Evolutionary conservation across 2,329 filamentous ascomycete genomes (phyloP).

Genomic region (Cladophialophora bantiana): DNA sequence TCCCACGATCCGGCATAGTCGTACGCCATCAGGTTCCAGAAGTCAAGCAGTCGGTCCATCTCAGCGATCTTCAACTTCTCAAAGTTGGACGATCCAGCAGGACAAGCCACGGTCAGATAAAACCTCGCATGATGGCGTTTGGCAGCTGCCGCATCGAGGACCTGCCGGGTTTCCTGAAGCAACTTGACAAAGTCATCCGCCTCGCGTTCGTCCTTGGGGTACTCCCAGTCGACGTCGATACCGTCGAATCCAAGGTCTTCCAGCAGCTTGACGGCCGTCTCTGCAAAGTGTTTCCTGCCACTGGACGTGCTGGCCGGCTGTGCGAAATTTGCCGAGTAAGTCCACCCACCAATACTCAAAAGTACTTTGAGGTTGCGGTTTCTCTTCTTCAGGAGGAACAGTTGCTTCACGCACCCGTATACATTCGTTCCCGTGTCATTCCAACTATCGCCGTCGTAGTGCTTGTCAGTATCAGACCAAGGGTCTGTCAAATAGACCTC

Average conservation of each 20-base stretch:
- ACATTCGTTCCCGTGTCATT: slow-evolving; percentile 74
- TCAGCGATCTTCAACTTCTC: slow-evolving; percentile 66
- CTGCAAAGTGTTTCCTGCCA: slow-evolving; percentile 71
- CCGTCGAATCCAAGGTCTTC: slow-evolving; percentile 77
- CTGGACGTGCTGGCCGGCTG: slow-evolving; percentile 65
- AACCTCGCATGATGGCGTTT: slow-evolving; percentile 35
- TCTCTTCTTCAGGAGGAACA: slow-evolving; percentile 76
- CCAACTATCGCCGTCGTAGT: slow-evolving; percentile 70
- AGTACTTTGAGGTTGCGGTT: slow-evolving; percentile 80
- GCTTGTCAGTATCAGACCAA: slow-evolving; percentile 73
- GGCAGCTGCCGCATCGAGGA: slow-evolving; percentile 36
- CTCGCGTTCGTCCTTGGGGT: slow-evolving; percentile 51
- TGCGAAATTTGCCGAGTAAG: slow-evolving; percentile 78
- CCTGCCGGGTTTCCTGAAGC: slow-evolving; percentile 52
- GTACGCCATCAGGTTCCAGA: slow-evolving; percentile 88
- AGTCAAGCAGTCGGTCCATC: slow-evolving; percentile 73
- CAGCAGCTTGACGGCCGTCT: slow-evolving; percentile 74
- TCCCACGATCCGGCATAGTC: slow-evolving; percentile 90
- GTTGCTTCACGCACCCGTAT: slow-evolving; percentile 79
- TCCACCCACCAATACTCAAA: slow-evolving; percentile 84
- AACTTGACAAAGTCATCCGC: slow-evolving; percentile 53
- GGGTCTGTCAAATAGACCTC: slow-evolving; percentile 78
- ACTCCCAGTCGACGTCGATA: slow-evolving; percentile 58
- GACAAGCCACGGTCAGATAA: slow-evolving; percentile 40
- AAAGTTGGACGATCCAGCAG: slow-evolving; percentile 66